A percentile compares a stretch with the other conserved stretches of the same genome.
Evolutionary conservation across 2,329 filamentous ascomycete genomes (phyloP).

Genomic region (Daldinia eschscholtzii): DNA sequence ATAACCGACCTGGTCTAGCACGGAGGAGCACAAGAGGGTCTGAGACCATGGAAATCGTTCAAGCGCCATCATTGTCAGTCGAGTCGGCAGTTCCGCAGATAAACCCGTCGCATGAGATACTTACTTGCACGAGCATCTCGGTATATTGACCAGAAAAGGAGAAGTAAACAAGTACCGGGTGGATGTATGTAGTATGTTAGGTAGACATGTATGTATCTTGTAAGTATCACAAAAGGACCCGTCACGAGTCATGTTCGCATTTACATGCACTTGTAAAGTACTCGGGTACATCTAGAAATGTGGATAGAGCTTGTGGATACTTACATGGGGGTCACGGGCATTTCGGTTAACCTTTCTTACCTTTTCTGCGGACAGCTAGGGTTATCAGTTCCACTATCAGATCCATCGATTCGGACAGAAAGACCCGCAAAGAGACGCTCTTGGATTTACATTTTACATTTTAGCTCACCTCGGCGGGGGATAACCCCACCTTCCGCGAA

Average conservation of each 20-base stretch:
- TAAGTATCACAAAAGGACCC: conserved; percentile 9
- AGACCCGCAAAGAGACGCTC: not conserved
- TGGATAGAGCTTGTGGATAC: conserved; percentile 1
- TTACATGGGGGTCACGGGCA: conserved; percentile 13
- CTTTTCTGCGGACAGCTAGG: not conserved
- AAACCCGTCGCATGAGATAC: conserved; percentile 21
- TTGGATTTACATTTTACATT: conserved; percentile 16
- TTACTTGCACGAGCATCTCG: not conserved
- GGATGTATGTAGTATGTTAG: no score
- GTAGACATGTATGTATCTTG: not conserved
- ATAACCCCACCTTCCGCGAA: conserved; percentile 11
- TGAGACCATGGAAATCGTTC: conserved; percentile 21
- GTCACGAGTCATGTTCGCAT: conserved; percentile 20
- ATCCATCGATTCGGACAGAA: conserved; percentile 4
- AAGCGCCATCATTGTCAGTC: conserved; percentile 25
- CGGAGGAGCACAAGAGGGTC: conserved; percentile 21
- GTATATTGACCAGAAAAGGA: not conserved
- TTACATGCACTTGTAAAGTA: conserved; percentile 5
- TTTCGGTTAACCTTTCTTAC: conserved; percentile 39
- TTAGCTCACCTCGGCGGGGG: conserved; percentile 35
- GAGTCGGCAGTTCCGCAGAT: conserved; percentile 12
- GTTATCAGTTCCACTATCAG: not conserved
- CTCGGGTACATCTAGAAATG: not conserved
- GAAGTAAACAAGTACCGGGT: conserved; percentile 19
- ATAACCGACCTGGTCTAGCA: conserved; percentile 6